phyloP scores from a whole-genome alignment of 495 filamentous ascomycete genomes.

The Penicillium steckii region DNA sequence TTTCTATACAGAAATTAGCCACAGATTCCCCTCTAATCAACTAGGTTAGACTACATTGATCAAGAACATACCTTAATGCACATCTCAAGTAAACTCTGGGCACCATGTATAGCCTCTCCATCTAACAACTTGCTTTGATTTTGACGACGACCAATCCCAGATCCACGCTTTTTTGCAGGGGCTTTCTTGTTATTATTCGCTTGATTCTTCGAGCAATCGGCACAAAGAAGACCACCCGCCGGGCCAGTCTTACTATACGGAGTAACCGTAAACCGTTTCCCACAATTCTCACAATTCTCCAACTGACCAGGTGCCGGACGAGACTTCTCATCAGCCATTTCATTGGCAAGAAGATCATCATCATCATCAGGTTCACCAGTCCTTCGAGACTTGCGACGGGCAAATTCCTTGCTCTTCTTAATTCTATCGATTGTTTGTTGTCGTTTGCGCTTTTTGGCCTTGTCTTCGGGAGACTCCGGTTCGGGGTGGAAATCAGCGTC shows the following conservation, averaged over 20 bases:
- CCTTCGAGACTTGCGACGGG: slow-evolving; percentile 54
- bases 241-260: slow-evolving; percentile 82
- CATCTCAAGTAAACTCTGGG: slow-evolving; percentile 69
- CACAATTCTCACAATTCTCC: slow-evolving; percentile 82
- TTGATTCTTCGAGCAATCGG: slow-evolving; percentile 78
- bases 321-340: slow-evolving; percentile 59
- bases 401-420: slow-evolving; percentile 71
- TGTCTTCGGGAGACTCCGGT: slow-evolving; percentile 44
- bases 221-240: slow-evolving; percentile 79
- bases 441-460: slow-evolving; percentile 59
- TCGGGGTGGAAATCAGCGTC: slow-evolving; percentile 29
- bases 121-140: slow-evolving; percentile 77
- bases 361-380: slow-evolving; percentile 48
- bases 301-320: slow-evolving; percentile 80
- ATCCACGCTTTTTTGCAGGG: slow-evolving; percentile 56
- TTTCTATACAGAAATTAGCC: no score
- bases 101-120: slow-evolving; percentile 65
- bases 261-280: slow-evolving; percentile 91
- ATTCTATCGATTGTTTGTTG: slow-evolving; percentile 68
- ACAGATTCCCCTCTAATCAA: no score
- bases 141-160: slow-evolving; percentile 59
- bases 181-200: slow-evolving; percentile 62
- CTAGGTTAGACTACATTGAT: neutral
- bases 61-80: slow-evolving; percentile 62
- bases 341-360: slow-evolving; percentile 46